Percentiles rank a stretch among this genome's conserved stretches.
phyloP scores from a whole-genome alignment of 1,284 basidiomycete genomes.

The Puccinia novopanici region DNA sequence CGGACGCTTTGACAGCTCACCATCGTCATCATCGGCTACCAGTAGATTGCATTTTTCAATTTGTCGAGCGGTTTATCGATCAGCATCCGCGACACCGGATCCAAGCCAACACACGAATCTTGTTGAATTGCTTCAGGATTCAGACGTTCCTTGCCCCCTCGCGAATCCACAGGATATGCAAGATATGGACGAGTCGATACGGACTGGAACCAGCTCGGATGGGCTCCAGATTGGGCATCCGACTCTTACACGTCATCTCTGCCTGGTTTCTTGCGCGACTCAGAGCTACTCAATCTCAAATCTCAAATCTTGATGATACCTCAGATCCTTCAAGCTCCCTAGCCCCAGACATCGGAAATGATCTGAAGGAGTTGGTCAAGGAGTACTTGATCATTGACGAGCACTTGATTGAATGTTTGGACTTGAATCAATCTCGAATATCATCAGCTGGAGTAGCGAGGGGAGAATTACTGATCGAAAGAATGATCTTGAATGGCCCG shows the following conservation, averaged over 20 bases:
- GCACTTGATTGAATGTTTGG: slow-evolving; percentile 16
- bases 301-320: neutral
- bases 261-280: slow-evolving; percentile 20
- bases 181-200: slow-evolving; percentile 21
- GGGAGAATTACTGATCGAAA: slow-evolving; percentile 15
- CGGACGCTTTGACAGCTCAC: neutral
- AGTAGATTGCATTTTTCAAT: slow-evolving; percentile 25
- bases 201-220: slow-evolving; percentile 8
- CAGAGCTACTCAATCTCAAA: slow-evolving; percentile 7
- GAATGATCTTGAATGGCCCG: slow-evolving; percentile 46
- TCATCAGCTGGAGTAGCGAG: neutral
- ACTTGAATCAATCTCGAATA: neutral
- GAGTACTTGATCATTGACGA: slow-evolving; percentile 12
- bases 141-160: slow-evolving; percentile 37
- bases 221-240: slow-evolving; percentile 29
- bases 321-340: slow-evolving; percentile 1
- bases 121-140: slow-evolving; percentile 46
- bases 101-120: slow-evolving; percentile 5
- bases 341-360: neutral
- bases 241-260: slow-evolving; percentile 34
- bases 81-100: slow-evolving; percentile 22
- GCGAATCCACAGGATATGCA: neutral
- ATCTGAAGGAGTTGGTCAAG: slow-evolving; percentile 8
- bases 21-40: neutral
- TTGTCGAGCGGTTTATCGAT: slow-evolving; percentile 47